Percentiles rank a stretch among this genome's conserved stretches.
Evolutionary conservation across 2,329 filamentous ascomycete species (phyloP).

Genomic region (Sphaerostilbella broomeana): DNA sequence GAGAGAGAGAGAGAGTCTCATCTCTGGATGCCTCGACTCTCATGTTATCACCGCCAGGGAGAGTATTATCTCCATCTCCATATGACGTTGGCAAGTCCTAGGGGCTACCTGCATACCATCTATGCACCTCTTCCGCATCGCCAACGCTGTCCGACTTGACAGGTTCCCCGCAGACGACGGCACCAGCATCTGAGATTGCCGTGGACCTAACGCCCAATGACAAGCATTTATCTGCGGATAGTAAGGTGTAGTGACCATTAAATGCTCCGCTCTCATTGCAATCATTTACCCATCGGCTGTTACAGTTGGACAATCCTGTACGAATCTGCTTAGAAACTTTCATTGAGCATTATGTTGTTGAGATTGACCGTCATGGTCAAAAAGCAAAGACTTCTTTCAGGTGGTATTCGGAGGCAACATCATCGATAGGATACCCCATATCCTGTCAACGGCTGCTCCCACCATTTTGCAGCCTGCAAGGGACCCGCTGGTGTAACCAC

Average conservation of each 20-base stretch:
- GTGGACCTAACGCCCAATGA: constrained; percentile 10
- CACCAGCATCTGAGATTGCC: constrained; percentile 12
- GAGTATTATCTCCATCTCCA: too few species aligned
- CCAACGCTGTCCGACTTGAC: constrained; percentile 13
- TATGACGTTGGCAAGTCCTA: constrained; percentile 5
- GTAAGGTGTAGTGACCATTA: constrained; percentile 1
- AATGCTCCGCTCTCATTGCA: constrained; percentile 2
- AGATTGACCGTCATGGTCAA: too few species aligned
- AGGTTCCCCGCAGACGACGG: constrained; percentile 14
- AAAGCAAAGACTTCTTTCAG: too few species aligned
- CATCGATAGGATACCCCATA: background rate
- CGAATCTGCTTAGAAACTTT: background rate
- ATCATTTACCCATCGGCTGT: constrained; percentile 9
- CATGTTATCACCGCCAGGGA: too few species aligned
- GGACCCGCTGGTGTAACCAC: constrained; percentile 1
- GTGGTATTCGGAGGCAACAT: background rate
- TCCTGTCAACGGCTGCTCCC: constrained; percentile 3
- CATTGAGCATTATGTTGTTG: too few species aligned
- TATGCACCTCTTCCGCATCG: constrained; percentile 5
- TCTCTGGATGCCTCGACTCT: background rate
- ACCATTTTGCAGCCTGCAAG: constrained; percentile 9
- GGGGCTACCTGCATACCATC: constrained; percentile 10
- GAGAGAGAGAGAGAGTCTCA: too few species aligned
- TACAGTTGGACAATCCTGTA: constrained; percentile 3
- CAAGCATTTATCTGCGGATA: background rate